phyloP scores from a whole-genome alignment of 371 early-diverging fungal species.

The Saksenaea vasiformis region DNA sequence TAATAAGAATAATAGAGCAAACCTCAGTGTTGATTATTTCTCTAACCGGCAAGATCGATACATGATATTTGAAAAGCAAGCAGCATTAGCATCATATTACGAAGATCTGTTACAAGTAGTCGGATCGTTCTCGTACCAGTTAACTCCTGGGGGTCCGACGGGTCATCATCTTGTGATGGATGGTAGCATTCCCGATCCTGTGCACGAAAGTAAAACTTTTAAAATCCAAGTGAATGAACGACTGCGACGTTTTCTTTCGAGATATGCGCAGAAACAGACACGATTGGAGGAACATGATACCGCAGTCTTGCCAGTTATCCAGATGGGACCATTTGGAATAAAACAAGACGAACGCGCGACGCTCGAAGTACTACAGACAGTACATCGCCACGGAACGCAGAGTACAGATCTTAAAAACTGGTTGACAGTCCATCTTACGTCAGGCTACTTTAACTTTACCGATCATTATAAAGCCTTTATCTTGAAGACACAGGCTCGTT shows the following conservation, averaged over 20 bases:
- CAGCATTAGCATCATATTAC: conserved; percentile 70
- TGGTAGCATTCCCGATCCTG: conserved; percentile 63
- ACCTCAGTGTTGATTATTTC: conserved; percentile 93
- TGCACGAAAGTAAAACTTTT: conserved; percentile 59
- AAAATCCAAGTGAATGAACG: conserved; percentile 52
- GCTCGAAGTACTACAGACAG: conserved; percentile 58
- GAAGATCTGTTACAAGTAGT: conserved; percentile 64
- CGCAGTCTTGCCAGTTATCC: conserved; percentile 80
- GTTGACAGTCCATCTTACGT: conserved; percentile 70
- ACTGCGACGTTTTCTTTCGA: conserved; percentile 51
- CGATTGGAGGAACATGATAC: conserved; percentile 58
- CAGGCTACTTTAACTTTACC: conserved; percentile 95
- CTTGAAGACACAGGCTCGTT: conserved; percentile 54
- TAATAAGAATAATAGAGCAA: conserved; percentile 75
- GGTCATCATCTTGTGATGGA: conserved; percentile 27
- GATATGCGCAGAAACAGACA: background rate
- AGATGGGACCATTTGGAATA: conserved; percentile 84
- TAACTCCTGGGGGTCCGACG: conserved; percentile 16
- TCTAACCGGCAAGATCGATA: conserved; percentile 95
- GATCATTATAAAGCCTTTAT: conserved; percentile 65
- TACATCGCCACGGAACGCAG: conserved; percentile 21
- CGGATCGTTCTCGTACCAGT: conserved; percentile 66
- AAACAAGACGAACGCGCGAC: conserved; percentile 78
- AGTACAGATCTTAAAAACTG: conserved; percentile 22
- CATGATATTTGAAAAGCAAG: conserved; percentile 61